Conservation (phyloP, 305 asterid species). For the Fraxinus floribunda region DNA sequence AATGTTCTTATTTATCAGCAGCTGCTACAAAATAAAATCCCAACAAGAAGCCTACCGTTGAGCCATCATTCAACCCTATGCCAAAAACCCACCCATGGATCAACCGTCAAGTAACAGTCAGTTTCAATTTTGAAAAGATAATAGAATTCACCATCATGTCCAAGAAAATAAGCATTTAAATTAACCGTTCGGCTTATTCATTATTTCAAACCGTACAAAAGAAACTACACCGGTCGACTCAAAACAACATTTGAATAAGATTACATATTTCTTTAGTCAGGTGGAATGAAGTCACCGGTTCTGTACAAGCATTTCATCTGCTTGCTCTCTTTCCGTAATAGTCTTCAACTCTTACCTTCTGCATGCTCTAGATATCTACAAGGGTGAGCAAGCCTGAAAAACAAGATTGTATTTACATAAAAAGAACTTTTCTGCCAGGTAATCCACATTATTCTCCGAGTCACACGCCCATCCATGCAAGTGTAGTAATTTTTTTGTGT, state of each 20-base stretch:
- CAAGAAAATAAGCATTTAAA: background rate
- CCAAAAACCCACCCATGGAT: background rate
- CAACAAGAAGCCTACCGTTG: background rate
- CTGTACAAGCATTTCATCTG: constrained; percentile 15
- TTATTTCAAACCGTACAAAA: constrained; percentile 18
- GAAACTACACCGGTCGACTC: background rate
- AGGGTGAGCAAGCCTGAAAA: constrained; percentile 26
- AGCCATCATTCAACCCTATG: background rate
- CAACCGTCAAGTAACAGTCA: background rate
- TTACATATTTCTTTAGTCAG: constrained; percentile 14
- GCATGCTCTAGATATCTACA: constrained; percentile 31
- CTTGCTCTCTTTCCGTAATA: constrained; percentile 4
- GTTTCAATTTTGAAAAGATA: constrained; percentile 10
- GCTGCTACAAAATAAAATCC: background rate
- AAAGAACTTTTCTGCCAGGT: background rate
- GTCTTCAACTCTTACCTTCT: background rate
- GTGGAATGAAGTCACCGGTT: background rate
- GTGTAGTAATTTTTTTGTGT: background rate
- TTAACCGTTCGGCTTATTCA: constrained; percentile 19
- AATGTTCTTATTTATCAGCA: background rate
- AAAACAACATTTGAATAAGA: background rate
- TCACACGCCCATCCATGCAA: background rate
- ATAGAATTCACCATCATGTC: background rate
- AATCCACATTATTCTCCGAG: background rate
- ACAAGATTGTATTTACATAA: background rate